Evolutionary conservation across 441 rosid species (phyloP).

Genomic region (Erodium texanum): DNA sequence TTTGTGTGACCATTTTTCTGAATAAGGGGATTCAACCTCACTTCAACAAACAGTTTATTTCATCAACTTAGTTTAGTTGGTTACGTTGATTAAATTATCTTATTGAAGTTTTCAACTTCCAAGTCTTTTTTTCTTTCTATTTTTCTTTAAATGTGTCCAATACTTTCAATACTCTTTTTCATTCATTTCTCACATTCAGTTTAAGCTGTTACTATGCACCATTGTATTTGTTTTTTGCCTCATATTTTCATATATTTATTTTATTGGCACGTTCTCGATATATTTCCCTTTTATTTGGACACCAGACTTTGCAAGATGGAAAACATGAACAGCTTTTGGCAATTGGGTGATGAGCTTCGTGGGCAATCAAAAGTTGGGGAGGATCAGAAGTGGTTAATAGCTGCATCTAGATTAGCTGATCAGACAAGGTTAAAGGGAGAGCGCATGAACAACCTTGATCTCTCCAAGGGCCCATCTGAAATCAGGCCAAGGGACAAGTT

Average conservation of each 20-base stretch:
- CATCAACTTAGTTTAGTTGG: background rate
- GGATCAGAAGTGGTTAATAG: conserved; percentile 82
- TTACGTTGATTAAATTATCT: background rate
- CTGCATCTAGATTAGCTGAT: conserved; percentile 85
- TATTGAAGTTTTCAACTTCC: background rate
- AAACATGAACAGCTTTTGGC: conserved; percentile 68
- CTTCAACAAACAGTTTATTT: background rate
- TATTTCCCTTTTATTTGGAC: background rate
- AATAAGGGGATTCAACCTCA: background rate
- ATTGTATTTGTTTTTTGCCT: background rate
- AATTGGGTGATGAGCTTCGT: conserved; percentile 84
- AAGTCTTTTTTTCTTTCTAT: background rate
- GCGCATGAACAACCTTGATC: conserved; percentile 77
- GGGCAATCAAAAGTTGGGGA: conserved; percentile 75
- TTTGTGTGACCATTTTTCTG: background rate
- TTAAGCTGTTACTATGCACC: no score
- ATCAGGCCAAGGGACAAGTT: conserved; percentile 51
- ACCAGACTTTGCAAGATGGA: conserved; percentile 43
- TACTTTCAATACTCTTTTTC: background rate
- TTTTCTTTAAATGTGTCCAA: background rate
- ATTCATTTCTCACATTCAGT: no score
- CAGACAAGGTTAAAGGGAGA: conserved; percentile 73
- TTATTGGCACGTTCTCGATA: background rate
- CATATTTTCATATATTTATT: background rate
- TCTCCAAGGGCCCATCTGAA: conserved; percentile 58